phyloP scores from a whole-genome alignment of 805 yeast species.

The Nematodospora valgi region DNA sequence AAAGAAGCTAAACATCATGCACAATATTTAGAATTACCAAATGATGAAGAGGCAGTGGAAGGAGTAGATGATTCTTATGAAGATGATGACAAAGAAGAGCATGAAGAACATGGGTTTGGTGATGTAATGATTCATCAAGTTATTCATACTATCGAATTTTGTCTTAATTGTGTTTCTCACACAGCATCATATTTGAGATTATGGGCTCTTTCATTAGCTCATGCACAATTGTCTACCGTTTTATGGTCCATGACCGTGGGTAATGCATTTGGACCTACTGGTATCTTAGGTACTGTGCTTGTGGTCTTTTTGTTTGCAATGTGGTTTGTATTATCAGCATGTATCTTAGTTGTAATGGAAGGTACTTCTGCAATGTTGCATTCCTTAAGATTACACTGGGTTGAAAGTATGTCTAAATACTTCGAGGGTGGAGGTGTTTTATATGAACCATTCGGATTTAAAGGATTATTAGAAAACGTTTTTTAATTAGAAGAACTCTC shows the following conservation, averaged over 20 bases:
- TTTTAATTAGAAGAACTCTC: constrained; percentile 4
- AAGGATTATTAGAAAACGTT: constrained; percentile 26
- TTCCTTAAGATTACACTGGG: constrained; percentile 98
- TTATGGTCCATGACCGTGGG: constrained; percentile 94
- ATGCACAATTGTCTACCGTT: constrained; percentile 92
- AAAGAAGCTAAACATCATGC: constrained; percentile 47
- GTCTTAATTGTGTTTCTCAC: constrained; percentile 96
- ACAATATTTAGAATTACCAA: constrained; percentile 35
- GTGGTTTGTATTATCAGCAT: constrained; percentile 93
- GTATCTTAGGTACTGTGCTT: constrained; percentile 64
- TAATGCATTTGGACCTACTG: constrained; percentile 67
- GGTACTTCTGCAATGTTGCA: constrained; percentile 99
- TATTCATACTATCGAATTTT: constrained; percentile 95
- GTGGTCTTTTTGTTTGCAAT: constrained; percentile 81
- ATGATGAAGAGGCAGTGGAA: constrained; percentile 25
- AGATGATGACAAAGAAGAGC: constrained; percentile 52
- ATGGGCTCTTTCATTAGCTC: constrained; percentile 97
- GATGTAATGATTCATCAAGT: constrained; percentile 96
- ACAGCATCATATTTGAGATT: constrained; percentile 94
- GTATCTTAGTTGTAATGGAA: constrained; percentile 93
- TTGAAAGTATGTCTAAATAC: constrained; percentile 97
- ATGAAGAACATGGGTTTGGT: constrained; percentile 65
- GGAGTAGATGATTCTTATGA: constrained; percentile 25
- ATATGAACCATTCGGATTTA: constrained; percentile 83
- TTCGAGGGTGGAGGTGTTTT: constrained; percentile 95